These are phyloP conservation scores for Geotrichum citri-aurantii DNA, from an alignment of 1,139 yeast genomes.

Conservation along the genomic window DNA sequence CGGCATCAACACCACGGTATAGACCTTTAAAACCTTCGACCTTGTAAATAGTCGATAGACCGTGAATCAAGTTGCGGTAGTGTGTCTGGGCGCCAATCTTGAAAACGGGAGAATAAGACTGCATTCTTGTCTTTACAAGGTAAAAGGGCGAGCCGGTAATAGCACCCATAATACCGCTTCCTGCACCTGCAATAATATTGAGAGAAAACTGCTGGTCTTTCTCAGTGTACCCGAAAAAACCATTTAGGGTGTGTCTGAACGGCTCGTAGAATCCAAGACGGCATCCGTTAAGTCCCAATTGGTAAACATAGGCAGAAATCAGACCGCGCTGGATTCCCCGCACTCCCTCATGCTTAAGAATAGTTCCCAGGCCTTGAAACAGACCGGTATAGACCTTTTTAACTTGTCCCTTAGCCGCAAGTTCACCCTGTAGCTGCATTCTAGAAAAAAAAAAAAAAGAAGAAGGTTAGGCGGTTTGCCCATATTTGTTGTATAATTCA, in stretches of 20 bases:
- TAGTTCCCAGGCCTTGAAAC: conserved; percentile 73
- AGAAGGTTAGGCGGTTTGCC: not conserved
- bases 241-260: conserved; percentile 55
- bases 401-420: conserved; percentile 49
- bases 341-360: conserved; percentile 75
- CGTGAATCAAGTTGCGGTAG: conserved; percentile 64
- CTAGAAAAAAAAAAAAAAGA: conserved; percentile 34
- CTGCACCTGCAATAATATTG: conserved; percentile 76
- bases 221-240: conserved; percentile 47
- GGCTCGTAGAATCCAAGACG: conserved; percentile 94
- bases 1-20: conserved; percentile 92
- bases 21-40: conserved; percentile 74
- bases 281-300: conserved; percentile 86
- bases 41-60: conserved; percentile 53
- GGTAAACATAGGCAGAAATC: conserved; percentile 59
- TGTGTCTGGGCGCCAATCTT: conserved; percentile 89
- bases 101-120: conserved; percentile 65
- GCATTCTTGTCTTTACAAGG: conserved; percentile 92
- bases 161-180: conserved; percentile 88
- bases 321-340: conserved; percentile 87
- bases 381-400: conserved; percentile 71
- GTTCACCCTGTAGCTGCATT: conserved; percentile 95
- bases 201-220: conserved; percentile 46
- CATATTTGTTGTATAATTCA: not conserved
- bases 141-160: conserved; percentile 85